Conservation (phyloP, 257 asterid species). For the Buddleja alternifolia region DNA sequence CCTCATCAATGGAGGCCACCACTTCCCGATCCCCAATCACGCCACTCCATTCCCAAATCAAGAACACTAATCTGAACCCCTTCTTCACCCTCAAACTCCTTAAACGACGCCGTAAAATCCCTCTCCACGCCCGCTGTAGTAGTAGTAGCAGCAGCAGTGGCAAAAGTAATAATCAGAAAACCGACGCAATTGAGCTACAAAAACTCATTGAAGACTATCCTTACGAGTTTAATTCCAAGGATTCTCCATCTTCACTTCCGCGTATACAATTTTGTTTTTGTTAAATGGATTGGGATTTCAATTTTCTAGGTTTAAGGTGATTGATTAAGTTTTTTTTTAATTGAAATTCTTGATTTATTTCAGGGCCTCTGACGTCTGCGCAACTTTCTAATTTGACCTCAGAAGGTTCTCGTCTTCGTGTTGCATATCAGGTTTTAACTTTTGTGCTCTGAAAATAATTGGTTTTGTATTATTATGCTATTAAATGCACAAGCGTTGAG, state of each 20-base stretch:
- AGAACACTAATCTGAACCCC: slow-evolving; percentile 35
- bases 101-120: slow-evolving; percentile 44
- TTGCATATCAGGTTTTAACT: slow-evolving; percentile 92
- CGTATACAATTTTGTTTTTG: slow-evolving; percentile 38
- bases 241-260: slow-evolving; percentile 71
- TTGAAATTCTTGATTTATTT: slow-evolving; percentile 24
- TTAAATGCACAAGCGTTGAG: slow-evolving; percentile 12
- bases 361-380: slow-evolving; percentile 93
- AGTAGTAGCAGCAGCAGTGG: slow-evolving; percentile 27
- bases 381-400: slow-evolving; percentile 63
- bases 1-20: slow-evolving; percentile 50
- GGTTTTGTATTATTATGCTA: not conserved
- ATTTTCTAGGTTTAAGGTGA: not conserved
- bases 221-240: slow-evolving; percentile 48
- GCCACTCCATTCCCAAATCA: slow-evolving; percentile 27
- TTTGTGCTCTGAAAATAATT: not conserved
- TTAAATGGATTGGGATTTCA: not conserved
- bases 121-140: slow-evolving; percentile 39
- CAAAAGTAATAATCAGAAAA: slow-evolving; percentile 34
- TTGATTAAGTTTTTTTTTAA: not conserved
- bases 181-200: slow-evolving; percentile 57
- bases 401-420: slow-evolving; percentile 90
- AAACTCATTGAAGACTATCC: slow-evolving; percentile 56
- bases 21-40: slow-evolving; percentile 43
- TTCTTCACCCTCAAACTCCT: slow-evolving; percentile 30